Evolutionary conservation across 139 green algal species (phyloP).

Genomic region (Chlamydomonas schloesseri): DNA sequence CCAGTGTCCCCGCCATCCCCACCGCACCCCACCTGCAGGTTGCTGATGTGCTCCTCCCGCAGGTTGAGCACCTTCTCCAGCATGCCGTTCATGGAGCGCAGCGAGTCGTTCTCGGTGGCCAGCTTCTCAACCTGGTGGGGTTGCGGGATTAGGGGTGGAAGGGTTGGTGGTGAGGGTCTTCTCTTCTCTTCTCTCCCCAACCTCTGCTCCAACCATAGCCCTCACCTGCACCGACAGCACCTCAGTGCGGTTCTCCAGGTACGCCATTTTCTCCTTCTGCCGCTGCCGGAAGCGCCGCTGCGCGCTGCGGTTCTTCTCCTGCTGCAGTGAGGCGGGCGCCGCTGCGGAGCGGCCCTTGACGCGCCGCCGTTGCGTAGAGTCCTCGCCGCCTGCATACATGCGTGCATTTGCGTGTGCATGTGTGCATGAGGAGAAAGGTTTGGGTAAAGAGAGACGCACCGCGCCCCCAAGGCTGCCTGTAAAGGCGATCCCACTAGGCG

Average conservation of each 20-base stretch:
- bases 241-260: constrained; percentile 34
- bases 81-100: constrained; percentile 39
- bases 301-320: constrained; percentile 50
- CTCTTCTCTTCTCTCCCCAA: no score
- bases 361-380: constrained; percentile 36
- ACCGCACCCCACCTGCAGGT: constrained; percentile 43
- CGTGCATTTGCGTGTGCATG: neutral
- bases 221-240: constrained; percentile 17
- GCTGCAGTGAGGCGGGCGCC: neutral
- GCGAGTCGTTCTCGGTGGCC: constrained; percentile 3
- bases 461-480: no score
- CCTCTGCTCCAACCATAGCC: no score
- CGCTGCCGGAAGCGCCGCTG: constrained; percentile 49
- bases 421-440: no score
- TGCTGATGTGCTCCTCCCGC: constrained; percentile 43
- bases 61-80: constrained; percentile 54
- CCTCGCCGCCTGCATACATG: neutral
- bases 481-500: no score
- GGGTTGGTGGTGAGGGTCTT: no score
- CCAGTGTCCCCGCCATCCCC: no score
- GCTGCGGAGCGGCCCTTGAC: constrained; percentile 14
- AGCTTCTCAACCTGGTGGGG: constrained; percentile 34
- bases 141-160: neutral
- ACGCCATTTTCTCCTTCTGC: constrained; percentile 47
- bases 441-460: no score